Base-by-base conservation (phyloP, 2,329 filamentous ascomycete species). In the Balansia obtecta region DNA sequence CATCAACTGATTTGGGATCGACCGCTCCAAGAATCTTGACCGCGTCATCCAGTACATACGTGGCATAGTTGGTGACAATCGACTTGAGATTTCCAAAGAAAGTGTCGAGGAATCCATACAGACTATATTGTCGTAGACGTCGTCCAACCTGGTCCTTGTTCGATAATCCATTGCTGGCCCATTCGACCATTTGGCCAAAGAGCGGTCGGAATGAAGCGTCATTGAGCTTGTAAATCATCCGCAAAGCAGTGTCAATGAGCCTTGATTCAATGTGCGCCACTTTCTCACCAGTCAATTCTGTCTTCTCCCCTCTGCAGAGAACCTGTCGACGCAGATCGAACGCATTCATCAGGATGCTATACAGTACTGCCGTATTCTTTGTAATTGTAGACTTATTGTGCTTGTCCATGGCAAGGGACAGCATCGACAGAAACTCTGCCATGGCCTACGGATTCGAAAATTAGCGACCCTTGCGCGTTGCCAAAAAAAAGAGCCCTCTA, bases 181-280 rank as follows among this genome's bases (percentile, higher is more conserved):
- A 96, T 51, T 95, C 88, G 44, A 94, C 75, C n/a, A 96, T 71
- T 56, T 85, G 80, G 15, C 82, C 77, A 71, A 97, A 98, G 55
- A 98, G 82, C 1, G 93, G 94, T 12, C 90, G 79, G 80, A 98
- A 98, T 0, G 86, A 82, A 1, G 86, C 83, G 63, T 98, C 93
- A 68, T 96, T 97, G 54, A 98, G 79, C 73, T 97, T 97, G 72
- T 95, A 88, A 49, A 95, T 86, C 82, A 96, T 93, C 66, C 88
- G 86, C 52, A 98, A 78, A 0, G 83, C 80, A 12, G 85, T 80
- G 10, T 84, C 78, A 62, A 88, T 85, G 56, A 87, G 61, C 11
- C 73, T 71, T 2, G 71, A 69, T 62, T 95, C 88, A 12, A 88
- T 71, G 41, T 74, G 71, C 18, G 72, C 66, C 6, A 86, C 65